Conservation (phyloP, 2,329 filamentous ascomycete species). For the Fusarium nurragi region DNA sequence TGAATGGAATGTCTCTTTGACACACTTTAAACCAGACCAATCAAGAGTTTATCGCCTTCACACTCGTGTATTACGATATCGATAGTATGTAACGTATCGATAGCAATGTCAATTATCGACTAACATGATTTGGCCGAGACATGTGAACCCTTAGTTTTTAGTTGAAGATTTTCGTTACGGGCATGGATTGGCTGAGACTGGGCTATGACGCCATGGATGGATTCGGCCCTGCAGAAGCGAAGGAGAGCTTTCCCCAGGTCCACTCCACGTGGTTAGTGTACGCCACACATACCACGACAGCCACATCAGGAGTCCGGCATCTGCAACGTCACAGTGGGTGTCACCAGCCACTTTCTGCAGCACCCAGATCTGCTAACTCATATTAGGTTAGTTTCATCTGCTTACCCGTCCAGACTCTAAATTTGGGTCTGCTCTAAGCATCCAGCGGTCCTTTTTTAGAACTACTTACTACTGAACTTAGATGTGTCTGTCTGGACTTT, state of each 20-base stretch:
- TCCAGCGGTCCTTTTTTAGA: slow-evolving; percentile 23
- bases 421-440: slow-evolving; percentile 39
- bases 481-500: background rate
- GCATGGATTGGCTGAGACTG: slow-evolving; percentile 27
- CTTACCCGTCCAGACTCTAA: slow-evolving; percentile 29
- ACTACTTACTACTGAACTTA: slow-evolving; percentile 5
- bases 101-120: background rate
- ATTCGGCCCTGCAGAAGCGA: slow-evolving; percentile 28
- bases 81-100: background rate
- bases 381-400: slow-evolving; percentile 23
- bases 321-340: slow-evolving; percentile 28
- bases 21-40: slow-evolving; percentile 4
- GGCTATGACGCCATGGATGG: slow-evolving; percentile 22
- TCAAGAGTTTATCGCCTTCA: background rate
- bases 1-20: slow-evolving; percentile 23
- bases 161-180: slow-evolving; percentile 23
- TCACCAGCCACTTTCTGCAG: slow-evolving; percentile 32
- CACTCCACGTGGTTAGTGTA: background rate
- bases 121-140: slow-evolving; percentile 2
- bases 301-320: slow-evolving; percentile 8
- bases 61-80: background rate
- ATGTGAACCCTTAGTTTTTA: slow-evolving; percentile 12
- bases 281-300: slow-evolving; percentile 14
- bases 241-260: slow-evolving; percentile 30
- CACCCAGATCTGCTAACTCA: background rate